Conservation (phyloP, 352 stramenopile species). For the Thalassiosira ordinaria region DNA sequence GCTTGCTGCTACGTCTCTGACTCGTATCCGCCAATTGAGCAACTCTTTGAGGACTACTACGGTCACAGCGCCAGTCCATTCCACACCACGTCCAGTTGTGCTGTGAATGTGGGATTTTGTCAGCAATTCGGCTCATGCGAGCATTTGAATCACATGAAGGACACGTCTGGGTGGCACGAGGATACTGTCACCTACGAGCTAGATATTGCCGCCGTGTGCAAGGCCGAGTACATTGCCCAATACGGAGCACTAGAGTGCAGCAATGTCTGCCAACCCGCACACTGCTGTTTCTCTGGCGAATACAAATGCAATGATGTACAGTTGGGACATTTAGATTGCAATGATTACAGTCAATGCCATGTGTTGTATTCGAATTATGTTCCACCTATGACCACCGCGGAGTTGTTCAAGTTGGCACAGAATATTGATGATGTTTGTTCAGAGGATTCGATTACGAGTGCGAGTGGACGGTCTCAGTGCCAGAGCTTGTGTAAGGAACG, state of each 20-base stretch:
- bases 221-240: conserved; percentile 43
- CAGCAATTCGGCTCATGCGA: conserved; percentile 55
- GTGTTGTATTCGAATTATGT: too few species aligned
- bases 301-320: conserved; percentile 35
- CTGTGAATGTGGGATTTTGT: conserved; percentile 45
- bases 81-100: conserved; percentile 1
- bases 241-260: conserved; percentile 48
- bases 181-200: conserved; percentile 36
- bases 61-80: conserved; percentile 12
- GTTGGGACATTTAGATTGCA: conserved; percentile 46
- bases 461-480: conserved; percentile 15
- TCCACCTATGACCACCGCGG: conserved; percentile 14
- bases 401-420: conserved; percentile 35
- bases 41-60: conserved; percentile 39
- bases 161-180: conserved; percentile 31
- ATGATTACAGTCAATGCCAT: conserved; percentile 37
- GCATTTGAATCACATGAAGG: conserved; percentile 52
- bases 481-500: conserved; percentile 30
- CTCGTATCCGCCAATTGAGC: conserved; percentile 40
- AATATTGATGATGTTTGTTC: conserved; percentile 43
- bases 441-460: conserved; percentile 18
- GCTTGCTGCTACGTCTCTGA: conserved; percentile 46
- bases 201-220: conserved; percentile 37
- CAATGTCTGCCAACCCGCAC: conserved; percentile 52
- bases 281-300: conserved; percentile 53